phyloP scores from a whole-genome alignment of 1,139 yeast species.

The Saccharomyces hybrid region DNA sequence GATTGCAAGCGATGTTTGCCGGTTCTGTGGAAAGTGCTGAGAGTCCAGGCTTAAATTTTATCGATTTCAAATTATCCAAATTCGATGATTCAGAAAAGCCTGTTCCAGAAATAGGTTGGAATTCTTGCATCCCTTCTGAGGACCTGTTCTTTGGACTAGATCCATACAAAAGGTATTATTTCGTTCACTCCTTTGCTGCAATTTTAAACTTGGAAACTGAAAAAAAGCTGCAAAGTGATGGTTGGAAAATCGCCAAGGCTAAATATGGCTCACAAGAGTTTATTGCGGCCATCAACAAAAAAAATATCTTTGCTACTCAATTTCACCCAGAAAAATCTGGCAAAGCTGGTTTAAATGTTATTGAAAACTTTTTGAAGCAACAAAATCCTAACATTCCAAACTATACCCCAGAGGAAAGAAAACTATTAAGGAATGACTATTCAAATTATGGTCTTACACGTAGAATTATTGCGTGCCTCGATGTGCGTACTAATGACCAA shows the following conservation, averaged over 20 bases:
- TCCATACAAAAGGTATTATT: conserved; percentile 68
- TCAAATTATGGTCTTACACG: conserved; percentile 70
- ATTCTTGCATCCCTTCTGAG: conserved; percentile 37
- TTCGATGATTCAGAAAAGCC: conserved; percentile 63
- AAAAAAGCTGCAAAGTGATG: conserved; percentile 35
- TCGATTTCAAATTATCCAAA: conserved; percentile 47
- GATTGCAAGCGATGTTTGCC: conserved; percentile 73
- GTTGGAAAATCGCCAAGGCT: conserved; percentile 75
- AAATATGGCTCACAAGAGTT: conserved; percentile 74
- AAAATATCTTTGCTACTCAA: conserved; percentile 86
- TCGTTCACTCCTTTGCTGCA: conserved; percentile 91
- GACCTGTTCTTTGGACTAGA: conserved; percentile 51
- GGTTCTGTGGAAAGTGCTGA: conserved; percentile 70
- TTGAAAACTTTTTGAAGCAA: conserved; percentile 62
- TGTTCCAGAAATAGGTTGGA: conserved; percentile 98
- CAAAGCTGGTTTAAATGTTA: conserved; percentile 70
- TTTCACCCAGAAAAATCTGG: conserved; percentile 98
- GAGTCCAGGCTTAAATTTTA: conserved; percentile 47
- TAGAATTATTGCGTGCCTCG: conserved; percentile 90
- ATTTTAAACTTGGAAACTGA: conserved; percentile 40
- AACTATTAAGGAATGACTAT: conserved; percentile 35
- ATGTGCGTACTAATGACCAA: conserved; percentile 84
- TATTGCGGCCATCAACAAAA: conserved; percentile 70
- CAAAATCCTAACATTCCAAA: conserved; percentile 28
- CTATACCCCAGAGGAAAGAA: conserved; percentile 18